phyloP scores from a whole-genome alignment of 2,329 filamentous ascomycete species.

The Hyphodiscus sp. region DNA sequence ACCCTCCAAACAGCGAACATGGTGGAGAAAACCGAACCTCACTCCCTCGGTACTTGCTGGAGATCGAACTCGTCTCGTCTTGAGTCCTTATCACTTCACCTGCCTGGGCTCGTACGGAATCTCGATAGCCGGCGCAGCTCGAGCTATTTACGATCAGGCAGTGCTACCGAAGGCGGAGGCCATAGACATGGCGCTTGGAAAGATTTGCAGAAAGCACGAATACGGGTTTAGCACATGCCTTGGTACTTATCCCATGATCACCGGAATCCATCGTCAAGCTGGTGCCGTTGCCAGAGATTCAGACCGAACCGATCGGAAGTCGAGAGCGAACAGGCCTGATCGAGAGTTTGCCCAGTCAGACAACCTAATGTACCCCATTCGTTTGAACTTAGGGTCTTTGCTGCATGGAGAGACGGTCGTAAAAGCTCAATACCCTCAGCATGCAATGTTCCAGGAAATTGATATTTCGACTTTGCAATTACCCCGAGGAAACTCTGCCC shows the following conservation, averaged over 20 bases:
- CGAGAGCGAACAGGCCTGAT: background rate
- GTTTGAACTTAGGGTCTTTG: background rate
- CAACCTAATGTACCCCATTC: background rate
- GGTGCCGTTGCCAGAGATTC: background rate
- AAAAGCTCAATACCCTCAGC: background rate
- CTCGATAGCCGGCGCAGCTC: background rate
- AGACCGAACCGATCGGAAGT: background rate
- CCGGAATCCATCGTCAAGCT: background rate
- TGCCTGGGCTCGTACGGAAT: background rate
- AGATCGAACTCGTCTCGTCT: background rate
- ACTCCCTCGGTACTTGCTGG: background rate
- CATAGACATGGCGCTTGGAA: background rate
- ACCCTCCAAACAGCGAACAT: background rate
- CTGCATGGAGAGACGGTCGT: background rate
- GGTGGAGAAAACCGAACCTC: background rate
- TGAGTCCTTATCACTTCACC: background rate
- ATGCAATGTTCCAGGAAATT: background rate
- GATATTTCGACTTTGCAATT: background rate
- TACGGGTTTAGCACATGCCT: background rate
- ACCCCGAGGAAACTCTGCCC: background rate
- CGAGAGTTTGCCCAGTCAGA: background rate
- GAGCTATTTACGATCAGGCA: background rate
- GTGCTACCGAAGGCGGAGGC: background rate
- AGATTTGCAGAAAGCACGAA: background rate
- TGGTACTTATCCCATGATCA: background rate